These are phyloP conservation scores for Platismatia glauca DNA, from an alignment of 495 filamentous ascomycete species.

Conservation along the genomic window DNA sequence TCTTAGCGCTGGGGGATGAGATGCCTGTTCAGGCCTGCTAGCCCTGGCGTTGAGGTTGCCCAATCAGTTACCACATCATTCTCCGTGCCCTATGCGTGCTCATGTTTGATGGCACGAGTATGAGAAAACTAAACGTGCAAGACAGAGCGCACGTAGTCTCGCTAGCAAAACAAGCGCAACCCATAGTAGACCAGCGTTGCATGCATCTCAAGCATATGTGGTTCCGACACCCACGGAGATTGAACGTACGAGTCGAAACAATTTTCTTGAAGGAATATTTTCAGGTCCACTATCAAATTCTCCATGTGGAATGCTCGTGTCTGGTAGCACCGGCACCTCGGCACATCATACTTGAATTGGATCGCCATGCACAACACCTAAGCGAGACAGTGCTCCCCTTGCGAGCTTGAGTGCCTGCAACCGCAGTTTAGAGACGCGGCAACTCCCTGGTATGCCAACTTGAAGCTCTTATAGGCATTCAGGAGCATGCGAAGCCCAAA, in stretches of 20 bases:
- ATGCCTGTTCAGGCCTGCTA: no score
- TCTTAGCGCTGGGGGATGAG: no score
- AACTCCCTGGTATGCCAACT: conserved; percentile 3
- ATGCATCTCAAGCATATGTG: conserved; percentile 24
- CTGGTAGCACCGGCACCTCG: conserved; percentile 23
- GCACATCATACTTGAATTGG: conserved; percentile 21
- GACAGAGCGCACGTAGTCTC: conserved; percentile 23
- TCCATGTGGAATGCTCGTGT: conserved; percentile 25
- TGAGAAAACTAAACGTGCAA: no score
- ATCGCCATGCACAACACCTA: conserved; percentile 16
- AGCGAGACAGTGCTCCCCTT: conserved; percentile 18
- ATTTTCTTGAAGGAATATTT: conserved; percentile 17
- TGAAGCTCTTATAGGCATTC: conserved; percentile 18
- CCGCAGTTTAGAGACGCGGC: conserved; percentile 13
- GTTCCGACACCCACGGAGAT: conserved; percentile 24
- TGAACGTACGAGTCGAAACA: conserved; percentile 25
- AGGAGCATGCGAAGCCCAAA: conserved; percentile 23
- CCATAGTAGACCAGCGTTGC: conserved; percentile 24
- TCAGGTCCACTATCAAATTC: conserved; percentile 19
- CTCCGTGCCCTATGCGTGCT: no score
- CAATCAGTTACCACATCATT: no score
- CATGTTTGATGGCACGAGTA: no score
- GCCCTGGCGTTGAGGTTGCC: no score
- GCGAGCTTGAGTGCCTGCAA: conserved; percentile 23
- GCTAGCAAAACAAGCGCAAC: conserved; percentile 24